Base-by-base conservation (phyloP, 2,329 filamentous ascomycete genomes). In the Aspergillus pseudoviridinutans region DNA sequence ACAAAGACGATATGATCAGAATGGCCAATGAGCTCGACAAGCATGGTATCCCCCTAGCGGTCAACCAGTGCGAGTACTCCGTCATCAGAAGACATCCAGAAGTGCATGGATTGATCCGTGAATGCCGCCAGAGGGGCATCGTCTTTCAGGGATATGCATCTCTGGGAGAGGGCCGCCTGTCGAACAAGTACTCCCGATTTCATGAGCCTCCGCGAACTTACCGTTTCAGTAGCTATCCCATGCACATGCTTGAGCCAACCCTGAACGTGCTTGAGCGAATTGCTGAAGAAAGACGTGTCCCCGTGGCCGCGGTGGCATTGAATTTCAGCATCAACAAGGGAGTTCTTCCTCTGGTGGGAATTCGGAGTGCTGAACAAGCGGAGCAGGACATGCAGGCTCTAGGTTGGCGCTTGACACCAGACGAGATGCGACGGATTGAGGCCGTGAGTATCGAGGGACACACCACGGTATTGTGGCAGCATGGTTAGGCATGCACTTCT, bases 271-370 rank as follows among this genome's bases (percentile, higher is more conserved):
- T 78, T 51, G 68, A 71, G 38, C 60, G 60, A 25, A 76, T 78
- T 54, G 74, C 72, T 0, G 68, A 72, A 8, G 68, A 71, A 54
- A 68, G 66, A 9, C 69, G 66, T 4, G 71, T 75, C 14, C 62
- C 61, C 20, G 60, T 72, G 17, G 69, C 73, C 27, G 75, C 76
- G 1, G 74, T 79, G 3, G 76, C 76, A 38, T 60, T 80, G 32
- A 80, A 80, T 58, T 79, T 74, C 61, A 74, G 73, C 9, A 71
- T 80, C 29, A 73, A 72, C 51, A 80, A 79, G 64, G 77, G 77
- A 0, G 73, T 74, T 7, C 66, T 78, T 5, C 78, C 77, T 0
- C 60, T 79, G 2, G 75, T 76, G 4, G 77, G 77, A 0, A 67
- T 78, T 3, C 71, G 76, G 49, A 77, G 75, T 49, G 61, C 68